Conservation (phyloP, 2,329 filamentous ascomycete species). For the Fusarium penzigii region DNA sequence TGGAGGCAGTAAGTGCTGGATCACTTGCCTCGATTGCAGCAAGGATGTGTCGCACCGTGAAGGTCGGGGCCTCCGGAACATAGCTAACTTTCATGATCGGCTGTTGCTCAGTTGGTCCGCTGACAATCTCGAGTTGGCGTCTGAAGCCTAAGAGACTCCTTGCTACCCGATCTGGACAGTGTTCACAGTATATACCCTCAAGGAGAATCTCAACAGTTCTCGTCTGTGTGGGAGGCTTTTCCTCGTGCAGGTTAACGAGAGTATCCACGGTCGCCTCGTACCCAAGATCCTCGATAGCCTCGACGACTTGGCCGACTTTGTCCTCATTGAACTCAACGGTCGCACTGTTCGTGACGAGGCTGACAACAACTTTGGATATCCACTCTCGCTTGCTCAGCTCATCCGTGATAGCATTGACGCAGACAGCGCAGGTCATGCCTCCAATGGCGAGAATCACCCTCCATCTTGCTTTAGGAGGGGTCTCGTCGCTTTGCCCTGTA, state of each 20-base stretch:
- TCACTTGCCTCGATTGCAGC: constrained; percentile 67
- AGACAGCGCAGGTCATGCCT: constrained; percentile 75
- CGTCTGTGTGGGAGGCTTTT: constrained; percentile 39
- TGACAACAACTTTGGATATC: constrained; percentile 60
- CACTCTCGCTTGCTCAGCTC: constrained; percentile 58
- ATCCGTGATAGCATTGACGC: constrained; percentile 62
- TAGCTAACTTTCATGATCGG: constrained; percentile 75
- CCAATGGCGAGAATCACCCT: constrained; percentile 59
- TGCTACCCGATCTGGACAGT: constrained; percentile 64
- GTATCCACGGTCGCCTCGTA: constrained; percentile 64
- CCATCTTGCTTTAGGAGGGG: constrained; percentile 36
- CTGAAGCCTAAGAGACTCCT: constrained; percentile 56
- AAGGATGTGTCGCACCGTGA: constrained; percentile 78
- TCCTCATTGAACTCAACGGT: constrained; percentile 54
- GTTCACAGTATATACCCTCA: constrained; percentile 73
- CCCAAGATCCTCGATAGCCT: constrained; percentile 62
- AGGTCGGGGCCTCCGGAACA: constrained; percentile 61
- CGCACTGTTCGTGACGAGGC: constrained; percentile 68
- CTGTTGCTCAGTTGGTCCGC: constrained; percentile 56
- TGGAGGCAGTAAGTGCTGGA: constrained; percentile 62
- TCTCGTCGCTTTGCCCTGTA: constrained; percentile 21
- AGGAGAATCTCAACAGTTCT: constrained; percentile 66
- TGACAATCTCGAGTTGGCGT: constrained; percentile 52
- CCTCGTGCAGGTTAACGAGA: constrained; percentile 43
- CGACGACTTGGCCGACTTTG: constrained; percentile 34